Conservation (phyloP, 2,329 filamentous ascomycete genomes). For the Colletotrichum sp. region DNA sequence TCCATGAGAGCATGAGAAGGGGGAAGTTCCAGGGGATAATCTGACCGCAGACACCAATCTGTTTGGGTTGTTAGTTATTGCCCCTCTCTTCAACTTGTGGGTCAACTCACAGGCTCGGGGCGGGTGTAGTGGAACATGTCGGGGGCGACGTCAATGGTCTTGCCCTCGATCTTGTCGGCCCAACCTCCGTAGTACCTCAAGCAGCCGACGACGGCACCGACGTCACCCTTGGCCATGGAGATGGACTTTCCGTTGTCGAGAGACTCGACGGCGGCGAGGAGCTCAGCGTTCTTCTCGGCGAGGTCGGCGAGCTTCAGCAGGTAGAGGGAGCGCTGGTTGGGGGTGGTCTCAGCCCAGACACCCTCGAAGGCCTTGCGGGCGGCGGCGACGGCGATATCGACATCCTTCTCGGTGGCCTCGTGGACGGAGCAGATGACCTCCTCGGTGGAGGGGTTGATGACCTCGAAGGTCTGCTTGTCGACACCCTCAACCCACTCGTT, state of each 20-base stretch:
- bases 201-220: slow-evolving; percentile 69
- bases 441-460: slow-evolving; percentile 87
- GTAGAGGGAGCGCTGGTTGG: slow-evolving; percentile 72
- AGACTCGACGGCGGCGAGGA: slow-evolving; percentile 82
- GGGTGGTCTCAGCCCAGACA: slow-evolving; percentile 70
- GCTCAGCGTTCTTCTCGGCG: slow-evolving; percentile 77
- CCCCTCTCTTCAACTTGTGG: fast-evolving
- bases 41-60: slow-evolving; percentile 81
- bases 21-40: slow-evolving; percentile 94
- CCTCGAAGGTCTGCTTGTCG: slow-evolving; percentile 90
- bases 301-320: slow-evolving; percentile 82
- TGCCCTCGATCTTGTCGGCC: slow-evolving; percentile 91
- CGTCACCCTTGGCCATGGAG: slow-evolving; percentile 76
- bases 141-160: slow-evolving; percentile 80
- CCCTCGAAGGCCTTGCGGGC: slow-evolving; percentile 87
- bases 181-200: slow-evolving; percentile 78
- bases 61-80: background rate
- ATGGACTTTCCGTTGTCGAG: slow-evolving; percentile 89
- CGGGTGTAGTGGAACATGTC: slow-evolving; percentile 86
- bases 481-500: slow-evolving; percentile 86
- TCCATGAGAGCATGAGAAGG: slow-evolving; percentile 82
- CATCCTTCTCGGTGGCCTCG: slow-evolving; percentile 89
- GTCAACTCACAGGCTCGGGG: slow-evolving; percentile 68
- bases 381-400: slow-evolving; percentile 80
- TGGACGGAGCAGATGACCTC: slow-evolving; percentile 82